Percentiles rank a stretch among this genome's conserved stretches.
These are phyloP conservation scores for Bruguiera gymnorhiza DNA, from an alignment of 345 rosid genomes.

Conservation along the genomic window DNA sequence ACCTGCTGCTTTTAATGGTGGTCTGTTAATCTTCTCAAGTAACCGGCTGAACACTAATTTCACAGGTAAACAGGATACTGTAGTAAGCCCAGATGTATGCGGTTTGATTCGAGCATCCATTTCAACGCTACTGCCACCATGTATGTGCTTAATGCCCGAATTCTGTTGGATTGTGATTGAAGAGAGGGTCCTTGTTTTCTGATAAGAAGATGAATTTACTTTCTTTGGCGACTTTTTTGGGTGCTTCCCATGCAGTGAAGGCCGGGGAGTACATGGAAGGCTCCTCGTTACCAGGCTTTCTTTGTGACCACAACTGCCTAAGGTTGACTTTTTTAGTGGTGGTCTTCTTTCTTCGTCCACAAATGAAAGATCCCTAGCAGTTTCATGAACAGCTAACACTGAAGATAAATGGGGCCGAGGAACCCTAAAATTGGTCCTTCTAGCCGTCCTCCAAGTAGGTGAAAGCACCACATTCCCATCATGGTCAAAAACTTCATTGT, in stretches of 20 bases:
- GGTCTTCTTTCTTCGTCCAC: slow-evolving; percentile 44
- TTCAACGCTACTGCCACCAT: slow-evolving; percentile 26
- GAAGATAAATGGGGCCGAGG: slow-evolving; percentile 61
- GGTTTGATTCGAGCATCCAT: slow-evolving; percentile 64
- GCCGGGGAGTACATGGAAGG: slow-evolving; percentile 33
- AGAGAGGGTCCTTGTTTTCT: slow-evolving; percentile 79
- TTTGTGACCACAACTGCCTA: slow-evolving; percentile 38
- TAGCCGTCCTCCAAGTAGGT: slow-evolving; percentile 90
- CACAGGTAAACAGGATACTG: slow-evolving; percentile 96
- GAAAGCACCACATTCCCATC: slow-evolving; percentile 51
- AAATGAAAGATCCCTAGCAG: slow-evolving; percentile 30
- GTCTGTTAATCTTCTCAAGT: slow-evolving; percentile 98
- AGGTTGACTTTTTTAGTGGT: slow-evolving; percentile 29
- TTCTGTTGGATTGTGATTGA: slow-evolving; percentile 66
- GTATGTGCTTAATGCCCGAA: slow-evolving; percentile 30
- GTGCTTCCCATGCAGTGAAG: slow-evolving; percentile 46
- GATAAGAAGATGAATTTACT: slow-evolving; percentile 56
- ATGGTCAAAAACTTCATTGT: slow-evolving; percentile 45
- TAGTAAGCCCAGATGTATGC: slow-evolving; percentile 62
- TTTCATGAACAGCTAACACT: slow-evolving; percentile 42
- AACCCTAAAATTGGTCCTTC: slow-evolving; percentile 73
- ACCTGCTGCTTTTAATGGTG: slow-evolving; percentile 60
- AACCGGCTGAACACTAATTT: slow-evolving; percentile 93
- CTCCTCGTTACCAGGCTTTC: slow-evolving; percentile 44
- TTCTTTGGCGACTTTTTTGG: slow-evolving; percentile 50